These are phyloP conservation scores for Helotiales sp. DNA, from an alignment of 2,329 filamentous ascomycete species.

Conservation along the genomic window DNA sequence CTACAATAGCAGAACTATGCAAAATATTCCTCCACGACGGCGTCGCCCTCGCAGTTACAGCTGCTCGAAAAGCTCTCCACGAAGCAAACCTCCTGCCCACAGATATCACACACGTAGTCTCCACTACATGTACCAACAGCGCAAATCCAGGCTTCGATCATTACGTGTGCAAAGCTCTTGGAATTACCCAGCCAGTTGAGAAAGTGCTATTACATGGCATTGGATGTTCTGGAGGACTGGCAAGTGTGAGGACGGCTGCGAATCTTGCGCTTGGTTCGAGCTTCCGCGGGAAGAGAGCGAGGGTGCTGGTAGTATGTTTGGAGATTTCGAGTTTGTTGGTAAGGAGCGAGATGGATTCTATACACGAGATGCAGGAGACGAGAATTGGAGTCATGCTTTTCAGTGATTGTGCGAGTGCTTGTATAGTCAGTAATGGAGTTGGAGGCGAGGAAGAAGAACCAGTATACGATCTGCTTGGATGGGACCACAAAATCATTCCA, in stretches of 20 bases:
- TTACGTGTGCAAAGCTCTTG: slow-evolving; percentile 59
- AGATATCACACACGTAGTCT: slow-evolving; percentile 66
- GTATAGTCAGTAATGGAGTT: slow-evolving; percentile 64
- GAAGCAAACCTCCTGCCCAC: slow-evolving; percentile 52
- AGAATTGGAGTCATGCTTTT: slow-evolving; percentile 67
- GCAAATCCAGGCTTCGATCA: slow-evolving; percentile 70
- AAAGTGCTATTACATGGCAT: slow-evolving; percentile 67
- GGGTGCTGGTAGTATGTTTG: slow-evolving; percentile 64
- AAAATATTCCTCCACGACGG: slow-evolving; percentile 56
- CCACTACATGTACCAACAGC: slow-evolving; percentile 68
- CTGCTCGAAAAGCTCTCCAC: slow-evolving; percentile 54
- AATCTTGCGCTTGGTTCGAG: slow-evolving; percentile 65
- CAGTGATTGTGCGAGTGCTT: slow-evolving; percentile 68
- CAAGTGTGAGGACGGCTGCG: slow-evolving; percentile 61
- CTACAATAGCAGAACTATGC: slow-evolving; percentile 57
- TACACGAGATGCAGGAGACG: slow-evolving; percentile 57
- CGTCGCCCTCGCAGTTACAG: slow-evolving; percentile 56
- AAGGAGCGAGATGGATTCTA: slow-evolving; percentile 64
- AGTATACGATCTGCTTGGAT: slow-evolving; percentile 62
- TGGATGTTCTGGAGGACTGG: slow-evolving; percentile 65
- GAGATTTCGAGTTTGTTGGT: slow-evolving; percentile 63
- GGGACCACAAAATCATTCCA: slow-evolving; percentile 63
- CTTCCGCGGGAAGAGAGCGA: slow-evolving; percentile 57
- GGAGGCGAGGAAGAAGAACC: slow-evolving; percentile 41
- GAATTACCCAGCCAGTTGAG: slow-evolving; percentile 58